Percentiles rank a stretch among this genome's conserved stretches.
Evolutionary conservation across 1,139 yeast species (phyloP).

Genomic region (Debaryomyces sp.): DNA sequence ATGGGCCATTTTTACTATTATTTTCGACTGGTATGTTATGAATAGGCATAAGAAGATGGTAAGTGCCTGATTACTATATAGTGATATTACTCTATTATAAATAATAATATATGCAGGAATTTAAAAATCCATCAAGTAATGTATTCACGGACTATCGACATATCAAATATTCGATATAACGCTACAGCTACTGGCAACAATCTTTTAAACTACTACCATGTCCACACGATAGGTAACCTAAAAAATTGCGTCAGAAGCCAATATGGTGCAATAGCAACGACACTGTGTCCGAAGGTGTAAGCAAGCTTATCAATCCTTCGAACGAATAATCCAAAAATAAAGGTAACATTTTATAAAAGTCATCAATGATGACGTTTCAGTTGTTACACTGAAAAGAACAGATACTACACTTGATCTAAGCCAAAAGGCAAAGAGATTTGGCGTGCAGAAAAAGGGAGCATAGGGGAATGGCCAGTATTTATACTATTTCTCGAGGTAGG

Average conservation of each 20-base stretch:
- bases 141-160: no score
- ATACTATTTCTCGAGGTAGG: constrained; percentile 17
- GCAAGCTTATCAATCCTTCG: constrained; percentile 78
- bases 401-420: constrained; percentile 99
- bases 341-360: constrained; percentile 67
- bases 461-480: constrained; percentile 21
- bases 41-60: not conserved
- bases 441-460: constrained; percentile 35
- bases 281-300: constrained; percentile 74
- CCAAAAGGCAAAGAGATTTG: constrained; percentile 99
- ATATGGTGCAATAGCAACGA: constrained; percentile 94
- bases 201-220: constrained; percentile 24
- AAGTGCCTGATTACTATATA: not conserved
- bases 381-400: constrained; percentile 99
- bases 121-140: no score
- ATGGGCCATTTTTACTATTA: constrained; percentile 9
- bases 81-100: not conserved
- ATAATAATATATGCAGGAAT: not conserved
- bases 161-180: not conserved
- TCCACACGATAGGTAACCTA: constrained; percentile 32
- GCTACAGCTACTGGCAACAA: not conserved
- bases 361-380: constrained; percentile 97
- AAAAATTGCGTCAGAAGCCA: constrained; percentile 90
- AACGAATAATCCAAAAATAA: constrained; percentile 69
- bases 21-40: not conserved